These are phyloP conservation scores for Pyricularia pennisetigena DNA, from an alignment of 2,329 filamentous ascomycete genomes.

Conservation along the genomic window DNA sequence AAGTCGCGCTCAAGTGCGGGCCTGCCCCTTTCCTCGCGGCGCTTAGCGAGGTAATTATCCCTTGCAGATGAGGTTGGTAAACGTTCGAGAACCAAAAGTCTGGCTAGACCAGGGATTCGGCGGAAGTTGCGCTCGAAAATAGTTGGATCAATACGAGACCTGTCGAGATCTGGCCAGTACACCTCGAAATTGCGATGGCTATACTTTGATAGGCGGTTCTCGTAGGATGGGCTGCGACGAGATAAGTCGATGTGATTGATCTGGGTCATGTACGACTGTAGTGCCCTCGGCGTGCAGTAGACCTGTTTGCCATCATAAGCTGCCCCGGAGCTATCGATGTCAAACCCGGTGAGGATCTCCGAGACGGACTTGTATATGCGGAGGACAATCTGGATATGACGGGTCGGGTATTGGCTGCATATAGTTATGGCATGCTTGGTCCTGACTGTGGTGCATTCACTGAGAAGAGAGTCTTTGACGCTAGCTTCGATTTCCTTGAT, in stretches of 20 bases:
- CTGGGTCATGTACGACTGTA: slow-evolving; percentile 74
- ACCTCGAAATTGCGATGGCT: slow-evolving; percentile 78
- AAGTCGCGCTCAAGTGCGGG: slow-evolving; percentile 39
- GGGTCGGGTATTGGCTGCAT: slow-evolving; percentile 68
- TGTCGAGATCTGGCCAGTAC: slow-evolving; percentile 66
- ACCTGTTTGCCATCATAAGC: slow-evolving; percentile 76
- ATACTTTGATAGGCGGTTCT: slow-evolving; percentile 80
- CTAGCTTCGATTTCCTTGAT: slow-evolving; percentile 70
- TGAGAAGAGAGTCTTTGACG: slow-evolving; percentile 67
- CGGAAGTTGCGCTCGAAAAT: slow-evolving; percentile 77
- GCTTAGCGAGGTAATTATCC: slow-evolving; percentile 60
- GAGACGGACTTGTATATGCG: slow-evolving; percentile 76
- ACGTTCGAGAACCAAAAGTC: slow-evolving; percentile 70
- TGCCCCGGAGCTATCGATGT: slow-evolving; percentile 75
- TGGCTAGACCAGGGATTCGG: slow-evolving; percentile 65
- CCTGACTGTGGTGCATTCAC: slow-evolving; percentile 74
- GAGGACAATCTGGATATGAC: slow-evolving; percentile 59
- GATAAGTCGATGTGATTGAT: slow-evolving; percentile 71
- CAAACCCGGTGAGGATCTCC: slow-evolving; percentile 80
- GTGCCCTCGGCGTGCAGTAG: slow-evolving; percentile 65
- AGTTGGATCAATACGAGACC: slow-evolving; percentile 70
- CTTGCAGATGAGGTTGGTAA: slow-evolving; percentile 60
- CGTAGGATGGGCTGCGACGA: slow-evolving; percentile 75
- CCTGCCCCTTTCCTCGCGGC: slow-evolving; percentile 62
- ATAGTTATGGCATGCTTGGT: slow-evolving; percentile 87